Percentiles rank a stretch among this genome's conserved stretches.
These are phyloP conservation scores for Apium graveolens DNA, from an alignment of 129 eudicot genomes.

Conservation along the genomic window DNA sequence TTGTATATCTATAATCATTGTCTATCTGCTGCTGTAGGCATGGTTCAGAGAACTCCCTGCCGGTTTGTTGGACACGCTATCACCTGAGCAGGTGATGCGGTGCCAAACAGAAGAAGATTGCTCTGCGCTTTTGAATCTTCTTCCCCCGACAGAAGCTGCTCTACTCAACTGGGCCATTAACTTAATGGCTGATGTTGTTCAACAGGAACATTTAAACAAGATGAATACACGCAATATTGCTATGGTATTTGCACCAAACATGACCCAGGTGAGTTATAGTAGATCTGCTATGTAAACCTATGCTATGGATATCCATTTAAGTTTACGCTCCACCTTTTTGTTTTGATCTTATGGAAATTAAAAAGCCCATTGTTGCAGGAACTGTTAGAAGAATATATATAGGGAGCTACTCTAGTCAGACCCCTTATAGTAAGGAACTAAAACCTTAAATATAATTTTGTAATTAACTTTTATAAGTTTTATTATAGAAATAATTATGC, in stretches of 20 bases:
- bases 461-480: no score
- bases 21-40: constrained; percentile 38
- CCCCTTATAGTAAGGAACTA: no score
- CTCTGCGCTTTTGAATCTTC: constrained; percentile 52
- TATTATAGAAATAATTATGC: no score
- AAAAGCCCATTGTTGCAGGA: not conserved
- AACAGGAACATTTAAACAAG: constrained; percentile 68
- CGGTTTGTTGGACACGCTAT: constrained; percentile 71
- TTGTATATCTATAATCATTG: not conserved
- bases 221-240: constrained; percentile 89
- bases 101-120: constrained; percentile 82
- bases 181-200: constrained; percentile 91
- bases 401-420: no score
- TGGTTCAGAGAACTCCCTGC: constrained; percentile 94
- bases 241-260: constrained; percentile 94
- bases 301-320: not conserved
- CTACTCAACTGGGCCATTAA: constrained; percentile 91
- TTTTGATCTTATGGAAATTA: not conserved
- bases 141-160: constrained; percentile 77
- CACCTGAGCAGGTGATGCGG: constrained; percentile 81
- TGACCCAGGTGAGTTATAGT: constrained; percentile 67
- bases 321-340: not conserved
- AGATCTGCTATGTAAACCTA: not conserved
- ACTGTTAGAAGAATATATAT: not conserved
- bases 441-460: no score